Evolutionary conservation across 768 basidiomycete species (phyloP).

Genomic region (Amanita molliuscula): DNA sequence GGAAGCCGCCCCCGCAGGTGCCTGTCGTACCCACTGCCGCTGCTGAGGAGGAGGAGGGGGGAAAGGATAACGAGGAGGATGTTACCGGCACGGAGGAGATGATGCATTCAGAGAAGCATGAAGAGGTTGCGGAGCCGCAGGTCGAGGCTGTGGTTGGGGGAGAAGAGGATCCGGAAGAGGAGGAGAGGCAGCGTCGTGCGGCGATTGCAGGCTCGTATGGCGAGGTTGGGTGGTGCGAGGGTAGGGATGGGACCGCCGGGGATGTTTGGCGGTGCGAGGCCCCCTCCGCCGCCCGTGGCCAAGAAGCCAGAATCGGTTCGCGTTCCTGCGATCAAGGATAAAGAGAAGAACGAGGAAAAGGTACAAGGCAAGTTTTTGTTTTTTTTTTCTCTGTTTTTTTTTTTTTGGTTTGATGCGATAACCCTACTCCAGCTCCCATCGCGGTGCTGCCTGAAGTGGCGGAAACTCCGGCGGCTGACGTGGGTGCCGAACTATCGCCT

Average conservation of each 20-base stretch:
- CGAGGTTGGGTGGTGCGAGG: constrained; percentile 77
- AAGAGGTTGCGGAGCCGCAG: neutral
- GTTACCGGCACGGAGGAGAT: too few species aligned
- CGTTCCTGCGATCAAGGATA: constrained; percentile 4
- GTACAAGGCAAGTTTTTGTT: neutral
- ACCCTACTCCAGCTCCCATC: too few species aligned
- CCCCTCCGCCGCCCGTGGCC: constrained; percentile 20
- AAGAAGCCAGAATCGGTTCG: constrained; percentile 16
- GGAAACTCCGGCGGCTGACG: neutral
- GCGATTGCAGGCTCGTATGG: constrained; percentile 91
- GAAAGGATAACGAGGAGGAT: neutral
- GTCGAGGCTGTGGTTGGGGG: neutral
- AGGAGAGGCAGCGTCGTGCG: constrained; percentile 71
- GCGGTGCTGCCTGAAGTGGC: neutral
- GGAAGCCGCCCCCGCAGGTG: constrained; percentile 69
- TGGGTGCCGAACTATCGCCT: neutral
- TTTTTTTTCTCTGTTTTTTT: neutral
- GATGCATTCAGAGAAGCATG: neutral
- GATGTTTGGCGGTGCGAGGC: constrained; percentile 38
- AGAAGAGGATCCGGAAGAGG: constrained; percentile 49
- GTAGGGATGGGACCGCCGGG: constrained; percentile 68
- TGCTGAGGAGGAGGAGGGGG: constrained; percentile 19
- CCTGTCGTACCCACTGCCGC: constrained; percentile 35
- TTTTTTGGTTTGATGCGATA: neutral
- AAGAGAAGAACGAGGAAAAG: constrained; percentile 3